A percentile compares a stretch with the other conserved stretches of the same genome.
Evolutionary conservation across 176 grass and related monocot genomes (phyloP).

Genomic region (Zoysia pacifica): DNA sequence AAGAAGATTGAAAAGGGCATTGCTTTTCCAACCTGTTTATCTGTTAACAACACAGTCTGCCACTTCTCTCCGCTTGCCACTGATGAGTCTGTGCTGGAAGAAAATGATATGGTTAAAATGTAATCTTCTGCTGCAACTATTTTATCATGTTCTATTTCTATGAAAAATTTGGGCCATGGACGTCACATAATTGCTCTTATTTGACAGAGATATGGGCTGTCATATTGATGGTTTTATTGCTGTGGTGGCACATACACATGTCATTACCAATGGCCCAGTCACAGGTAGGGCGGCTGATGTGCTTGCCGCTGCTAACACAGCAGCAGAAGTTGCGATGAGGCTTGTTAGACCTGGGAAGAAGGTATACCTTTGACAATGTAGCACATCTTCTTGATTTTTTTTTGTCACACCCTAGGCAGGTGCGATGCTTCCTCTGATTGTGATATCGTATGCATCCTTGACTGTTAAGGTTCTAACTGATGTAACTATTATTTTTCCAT

Average conservation of each 20-base stretch:
- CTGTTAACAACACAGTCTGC: constrained; percentile 89
- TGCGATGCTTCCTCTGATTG: not conserved
- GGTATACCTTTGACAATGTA: constrained; percentile 39
- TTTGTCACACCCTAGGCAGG: not conserved
- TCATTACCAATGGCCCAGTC: constrained; percentile 67
- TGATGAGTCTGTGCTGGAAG: constrained; percentile 77
- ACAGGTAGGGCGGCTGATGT: constrained; percentile 88
- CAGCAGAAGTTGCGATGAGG: constrained; percentile 87
- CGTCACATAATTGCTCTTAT: constrained; percentile 14
- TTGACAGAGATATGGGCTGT: constrained; percentile 88
- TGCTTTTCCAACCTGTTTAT: constrained; percentile 94
- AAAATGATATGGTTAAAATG: constrained; percentile 98
- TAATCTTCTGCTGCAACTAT: constrained; percentile 43
- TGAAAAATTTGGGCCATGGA: not conserved
- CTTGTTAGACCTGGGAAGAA: constrained; percentile 98
- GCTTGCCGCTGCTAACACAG: constrained; percentile 89
- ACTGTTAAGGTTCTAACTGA: not conserved
- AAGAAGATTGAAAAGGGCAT: constrained; percentile 97
- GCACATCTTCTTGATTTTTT: not conserved
- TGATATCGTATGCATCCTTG: not conserved
- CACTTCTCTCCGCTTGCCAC: constrained; percentile 90
- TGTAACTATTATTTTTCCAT: not conserved
- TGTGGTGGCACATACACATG: constrained; percentile 93
- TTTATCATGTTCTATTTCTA: not conserved
- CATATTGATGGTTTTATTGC: constrained; percentile 99